Base-by-base conservation (phyloP, 495 filamentous ascomycete genomes). In the Tricharina praecox region DNA sequence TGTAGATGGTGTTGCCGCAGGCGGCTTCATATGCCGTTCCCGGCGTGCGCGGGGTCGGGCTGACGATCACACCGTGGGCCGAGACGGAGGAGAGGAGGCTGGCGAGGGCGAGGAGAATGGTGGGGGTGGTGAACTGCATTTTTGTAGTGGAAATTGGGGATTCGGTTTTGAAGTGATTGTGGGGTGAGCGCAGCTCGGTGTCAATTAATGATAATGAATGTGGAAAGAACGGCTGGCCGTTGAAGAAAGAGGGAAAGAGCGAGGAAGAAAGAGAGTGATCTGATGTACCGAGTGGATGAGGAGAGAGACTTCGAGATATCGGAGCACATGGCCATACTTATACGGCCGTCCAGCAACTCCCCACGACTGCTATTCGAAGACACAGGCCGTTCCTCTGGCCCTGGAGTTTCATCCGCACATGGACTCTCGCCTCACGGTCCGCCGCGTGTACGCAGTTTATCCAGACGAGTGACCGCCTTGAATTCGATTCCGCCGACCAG, bases 31-130 rank as follows among this genome's bases (percentile, higher is more conserved):
- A 77, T 39, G 75, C 73, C 24, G 66, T 43, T 24, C 80, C 79
- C 4, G 77, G 76, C 47, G 67, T 63, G 50, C 80, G 77, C 40
- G 73, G 66, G 0, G 66, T 62, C 0, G 79, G 80, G 41, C 61
- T 64, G 38, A 66, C 65, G 53, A 82, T 71, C 53, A 76, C 72
- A 47, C 78, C 79, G 66, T 83, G 79, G 48, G 67, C 71, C 21
- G 70, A 64, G 53, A 66, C 75, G 49, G 72, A 63, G 44, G 69
- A 67, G 34, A 77, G 55, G 50, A 61, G 20, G 47, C 62, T 16
- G 2, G 42, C 48, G 18, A 53, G 24, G 23, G 47, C 30, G 18
- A 28, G 16, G 33, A 51, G 46, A 19, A 40, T 28, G 39, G 43
- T 43, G 39, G 49, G 49, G 15, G 48, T 53, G 5, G 28, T 32